Evolutionary conservation across 129 eudicot species (phyloP).

Genomic region (Tagetes erecta): DNA sequence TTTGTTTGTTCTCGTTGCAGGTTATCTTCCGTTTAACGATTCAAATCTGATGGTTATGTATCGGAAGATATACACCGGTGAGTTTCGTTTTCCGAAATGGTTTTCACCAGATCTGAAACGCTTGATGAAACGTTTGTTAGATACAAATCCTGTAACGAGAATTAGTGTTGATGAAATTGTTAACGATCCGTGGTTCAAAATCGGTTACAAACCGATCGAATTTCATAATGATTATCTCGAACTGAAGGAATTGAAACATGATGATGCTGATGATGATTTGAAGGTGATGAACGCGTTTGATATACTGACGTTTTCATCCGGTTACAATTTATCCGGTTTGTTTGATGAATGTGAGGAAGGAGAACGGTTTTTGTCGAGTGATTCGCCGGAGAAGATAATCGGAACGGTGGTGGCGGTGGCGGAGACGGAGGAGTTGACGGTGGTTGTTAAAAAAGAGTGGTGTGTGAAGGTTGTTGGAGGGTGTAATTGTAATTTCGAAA

Average conservation of each 20-base stretch:
- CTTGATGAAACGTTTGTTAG: conserved; percentile 29
- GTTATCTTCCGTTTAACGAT: conserved; percentile 56
- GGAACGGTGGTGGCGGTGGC: conserved; percentile 43
- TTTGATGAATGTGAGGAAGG: conserved; percentile 29
- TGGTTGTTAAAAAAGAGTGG: conserved; percentile 32
- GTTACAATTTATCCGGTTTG: conserved; percentile 26
- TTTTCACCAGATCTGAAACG: conserved; percentile 34
- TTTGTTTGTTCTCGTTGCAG: conserved; percentile 44
- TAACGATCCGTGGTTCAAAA: conserved; percentile 39
- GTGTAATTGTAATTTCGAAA: conserved; percentile 43
- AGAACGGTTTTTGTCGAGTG: conserved; percentile 48
- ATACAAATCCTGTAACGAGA: conserved; percentile 34
- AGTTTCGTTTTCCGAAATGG: conserved; percentile 39
- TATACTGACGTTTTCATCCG: conserved; percentile 32
- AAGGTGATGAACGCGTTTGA: conserved; percentile 39
- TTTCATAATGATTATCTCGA: conserved; percentile 26
- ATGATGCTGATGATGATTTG: background rate
- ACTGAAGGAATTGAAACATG: conserved; percentile 4
- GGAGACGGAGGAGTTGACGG: conserved; percentile 42
- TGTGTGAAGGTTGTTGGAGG: conserved; percentile 48
- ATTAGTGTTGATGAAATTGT: conserved; percentile 36
- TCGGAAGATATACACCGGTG: conserved; percentile 39
- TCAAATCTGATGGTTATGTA: conserved; percentile 47
- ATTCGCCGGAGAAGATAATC: conserved; percentile 41
- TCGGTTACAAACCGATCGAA: conserved; percentile 31